These are phyloP conservation scores for Kwoniella europaea DNA, from an alignment of 768 basidiomycete genomes.

Conservation along the genomic window DNA sequence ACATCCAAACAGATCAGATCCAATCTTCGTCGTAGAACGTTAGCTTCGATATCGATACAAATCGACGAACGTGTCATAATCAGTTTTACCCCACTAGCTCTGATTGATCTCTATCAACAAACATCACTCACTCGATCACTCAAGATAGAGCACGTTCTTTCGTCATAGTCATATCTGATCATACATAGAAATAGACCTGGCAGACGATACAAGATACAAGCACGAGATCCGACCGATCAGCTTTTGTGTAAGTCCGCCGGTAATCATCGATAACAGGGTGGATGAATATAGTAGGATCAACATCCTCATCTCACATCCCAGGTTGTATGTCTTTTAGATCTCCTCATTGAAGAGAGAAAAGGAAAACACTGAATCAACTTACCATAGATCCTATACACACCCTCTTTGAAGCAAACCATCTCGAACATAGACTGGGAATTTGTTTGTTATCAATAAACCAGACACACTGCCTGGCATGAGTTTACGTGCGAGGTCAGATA, in stretches of 20 bases:
- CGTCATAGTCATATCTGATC: not conserved
- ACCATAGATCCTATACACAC: too few relatives aligned
- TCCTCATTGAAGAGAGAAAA: too few relatives aligned
- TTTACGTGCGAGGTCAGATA: not conserved
- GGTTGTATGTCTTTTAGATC: too few relatives aligned
- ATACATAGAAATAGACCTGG: too few relatives aligned
- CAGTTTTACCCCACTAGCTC: too few relatives aligned
- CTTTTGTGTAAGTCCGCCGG: not conserved
- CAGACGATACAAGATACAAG: too few relatives aligned
- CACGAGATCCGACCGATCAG: not conserved
- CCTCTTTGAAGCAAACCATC: too few relatives aligned
- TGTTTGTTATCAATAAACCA: not conserved
- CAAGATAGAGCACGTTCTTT: not conserved
- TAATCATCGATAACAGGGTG: not conserved
- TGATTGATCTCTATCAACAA: not conserved
- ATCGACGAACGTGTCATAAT: not conserved
- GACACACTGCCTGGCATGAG: slow-evolving; percentile 2
- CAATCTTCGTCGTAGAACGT: not conserved
- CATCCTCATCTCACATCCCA: not conserved
- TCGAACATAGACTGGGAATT: too few relatives aligned
- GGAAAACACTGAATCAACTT: too few relatives aligned
- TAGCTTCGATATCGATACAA: not conserved
- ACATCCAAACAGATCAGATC: not conserved
- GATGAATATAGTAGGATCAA: not conserved
- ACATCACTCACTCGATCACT: not conserved